Conservation (phyloP, 305 asterid genomes). For the Andrographis paniculata region DNA sequence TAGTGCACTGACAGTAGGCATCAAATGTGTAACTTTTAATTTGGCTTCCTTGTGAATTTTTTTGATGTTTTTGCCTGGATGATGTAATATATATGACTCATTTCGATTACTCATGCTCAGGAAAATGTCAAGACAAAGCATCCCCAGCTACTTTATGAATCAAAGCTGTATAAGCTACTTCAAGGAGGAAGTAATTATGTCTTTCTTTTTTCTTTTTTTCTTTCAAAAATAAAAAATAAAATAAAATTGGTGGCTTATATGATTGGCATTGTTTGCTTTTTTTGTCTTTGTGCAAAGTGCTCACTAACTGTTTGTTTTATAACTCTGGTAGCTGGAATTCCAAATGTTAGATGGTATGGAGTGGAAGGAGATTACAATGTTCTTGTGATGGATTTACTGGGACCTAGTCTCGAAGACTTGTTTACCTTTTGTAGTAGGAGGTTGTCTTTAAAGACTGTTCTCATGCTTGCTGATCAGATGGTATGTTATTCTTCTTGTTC, state of each 20-base stretch:
- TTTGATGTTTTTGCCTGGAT: background rate
- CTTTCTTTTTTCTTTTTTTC: constrained; percentile 8
- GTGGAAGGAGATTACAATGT: constrained; percentile 92
- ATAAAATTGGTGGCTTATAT: no score
- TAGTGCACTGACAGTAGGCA: no score
- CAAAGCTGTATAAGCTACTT: constrained; percentile 73
- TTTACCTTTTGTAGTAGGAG: constrained; percentile 83
- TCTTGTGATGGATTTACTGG: constrained; percentile 86
- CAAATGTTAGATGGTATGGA: constrained; percentile 75
- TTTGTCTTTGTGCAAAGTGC: no score
- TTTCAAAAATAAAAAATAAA: background rate
- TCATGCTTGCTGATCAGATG: constrained; percentile 96
- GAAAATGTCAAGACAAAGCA: constrained; percentile 87
- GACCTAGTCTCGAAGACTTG: constrained; percentile 93
- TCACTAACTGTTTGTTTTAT: background rate
- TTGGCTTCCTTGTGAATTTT: background rate
- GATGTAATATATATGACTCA: constrained; percentile 1
- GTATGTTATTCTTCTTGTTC: constrained; percentile 25
- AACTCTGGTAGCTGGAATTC: constrained; percentile 60
- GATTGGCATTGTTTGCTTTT: no score
- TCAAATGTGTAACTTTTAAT: background rate
- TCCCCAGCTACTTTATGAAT: constrained; percentile 73
- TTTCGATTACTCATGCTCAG: constrained; percentile 29
- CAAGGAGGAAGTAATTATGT: constrained; percentile 83
- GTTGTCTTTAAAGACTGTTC: constrained; percentile 81